Conservation (phyloP, 257 asterid species). For the Penstemon davidsonii region DNA sequence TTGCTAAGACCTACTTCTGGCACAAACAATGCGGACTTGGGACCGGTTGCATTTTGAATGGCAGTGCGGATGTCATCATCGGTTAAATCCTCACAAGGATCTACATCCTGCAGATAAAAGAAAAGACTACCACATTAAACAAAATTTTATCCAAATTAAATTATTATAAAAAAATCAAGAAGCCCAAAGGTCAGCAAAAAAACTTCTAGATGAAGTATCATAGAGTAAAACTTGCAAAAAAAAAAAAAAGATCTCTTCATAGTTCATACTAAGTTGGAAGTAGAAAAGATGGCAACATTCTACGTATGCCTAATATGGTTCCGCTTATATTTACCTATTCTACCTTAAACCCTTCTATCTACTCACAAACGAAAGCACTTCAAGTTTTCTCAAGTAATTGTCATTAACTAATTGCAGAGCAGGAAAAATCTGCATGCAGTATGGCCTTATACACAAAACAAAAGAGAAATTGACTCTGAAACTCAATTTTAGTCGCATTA, state of each 20-base stretch:
- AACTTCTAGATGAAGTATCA: conserved; percentile 1
- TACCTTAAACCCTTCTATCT: no score
- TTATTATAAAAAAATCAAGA: neutral
- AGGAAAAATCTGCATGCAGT: neutral
- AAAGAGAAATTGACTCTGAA: neutral
- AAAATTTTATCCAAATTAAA: conserved; percentile 20
- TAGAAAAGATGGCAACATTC: neutral
- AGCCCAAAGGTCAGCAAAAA: conserved; percentile 1
- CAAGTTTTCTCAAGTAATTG: neutral
- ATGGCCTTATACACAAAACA: neutral
- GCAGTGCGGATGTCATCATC: conserved; percentile 93
- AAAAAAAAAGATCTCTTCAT: conserved; percentile 1
- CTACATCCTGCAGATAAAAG: conserved; percentile 67
- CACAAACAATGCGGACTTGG: conserved; percentile 81
- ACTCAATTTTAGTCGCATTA: neutral
- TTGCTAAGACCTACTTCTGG: conserved; percentile 68
- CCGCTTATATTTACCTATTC: no score
- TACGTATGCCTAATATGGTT: no score
- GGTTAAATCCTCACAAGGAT: conserved; percentile 93
- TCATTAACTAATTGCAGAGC: neutral
- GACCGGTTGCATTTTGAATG: conserved; percentile 90
- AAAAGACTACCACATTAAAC: conserved; percentile 24
- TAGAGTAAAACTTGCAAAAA: neutral
- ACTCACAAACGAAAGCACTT: neutral
- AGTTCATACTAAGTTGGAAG: neutral